Percentiles rank a stretch among this genome's conserved stretches.
phyloP scores from a whole-genome alignment of 2,329 filamentous ascomycete species.

The Fusarium kyushuense region DNA sequence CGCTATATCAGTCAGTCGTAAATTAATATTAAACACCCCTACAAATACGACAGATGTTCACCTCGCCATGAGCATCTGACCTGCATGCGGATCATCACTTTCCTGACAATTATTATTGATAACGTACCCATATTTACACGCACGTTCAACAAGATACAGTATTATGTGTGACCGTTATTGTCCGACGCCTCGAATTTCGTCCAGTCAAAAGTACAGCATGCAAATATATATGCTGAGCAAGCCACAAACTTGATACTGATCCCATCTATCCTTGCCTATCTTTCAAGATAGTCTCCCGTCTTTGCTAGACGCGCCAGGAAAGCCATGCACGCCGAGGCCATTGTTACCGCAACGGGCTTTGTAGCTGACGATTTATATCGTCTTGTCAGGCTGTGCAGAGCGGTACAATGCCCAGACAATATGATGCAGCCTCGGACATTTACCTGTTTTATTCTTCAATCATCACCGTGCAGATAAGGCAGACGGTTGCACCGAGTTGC shows the following conservation, averaged over 20 bases:
- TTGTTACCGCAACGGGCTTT: constrained; percentile 9
- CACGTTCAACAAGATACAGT: constrained; percentile 10
- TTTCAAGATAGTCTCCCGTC: constrained; percentile 1
- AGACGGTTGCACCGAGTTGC: neutral
- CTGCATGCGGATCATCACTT: constrained; percentile 12
- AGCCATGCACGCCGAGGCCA: constrained; percentile 3
- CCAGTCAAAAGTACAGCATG: constrained; percentile 3
- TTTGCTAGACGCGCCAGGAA: constrained; percentile 1
- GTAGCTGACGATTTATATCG: neutral
- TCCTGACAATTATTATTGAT: neutral
- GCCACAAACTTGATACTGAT: neutral
- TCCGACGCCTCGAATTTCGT: constrained; percentile 10
- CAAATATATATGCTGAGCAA: neutral
- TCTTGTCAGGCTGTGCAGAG: neutral
- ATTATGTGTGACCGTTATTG: neutral
- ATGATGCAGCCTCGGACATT: constrained; percentile 7
- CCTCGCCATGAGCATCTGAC: constrained; percentile 18
- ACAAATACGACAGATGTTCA: neutral
- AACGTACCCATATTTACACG: constrained; percentile 22
- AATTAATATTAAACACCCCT: neutral
- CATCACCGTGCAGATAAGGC: neutral
- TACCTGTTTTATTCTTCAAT: constrained; percentile 10
- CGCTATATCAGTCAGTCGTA: neutral
- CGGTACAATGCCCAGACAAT: constrained; percentile 21
- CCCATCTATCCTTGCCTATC: neutral